Percentiles rank a stretch among this genome's conserved stretches.
These are phyloP conservation scores for Petunia hybrid DNA, from an alignment of 305 asterid genomes.

Conservation along the genomic window DNA sequence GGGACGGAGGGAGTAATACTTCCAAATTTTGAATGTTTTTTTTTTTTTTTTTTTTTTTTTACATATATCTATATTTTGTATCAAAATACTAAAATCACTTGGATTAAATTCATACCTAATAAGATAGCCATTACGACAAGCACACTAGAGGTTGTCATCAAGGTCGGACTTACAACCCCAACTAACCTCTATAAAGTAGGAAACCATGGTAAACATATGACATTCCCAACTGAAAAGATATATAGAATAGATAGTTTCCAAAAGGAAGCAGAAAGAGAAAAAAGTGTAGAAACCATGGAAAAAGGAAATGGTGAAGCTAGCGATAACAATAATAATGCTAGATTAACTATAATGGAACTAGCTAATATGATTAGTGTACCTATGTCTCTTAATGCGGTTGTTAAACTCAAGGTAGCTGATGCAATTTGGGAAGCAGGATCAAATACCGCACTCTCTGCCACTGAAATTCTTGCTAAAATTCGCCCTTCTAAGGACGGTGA, in stretches of 20 bases:
- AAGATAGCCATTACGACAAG: too few species aligned
- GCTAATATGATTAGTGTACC: slow-evolving; percentile 50
- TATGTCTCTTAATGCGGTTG: slow-evolving; percentile 42
- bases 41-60: too few species aligned
- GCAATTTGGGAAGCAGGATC: slow-evolving; percentile 42
- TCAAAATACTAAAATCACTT: too few species aligned
- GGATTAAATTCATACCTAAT: too few species aligned
- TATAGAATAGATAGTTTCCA: neutral
- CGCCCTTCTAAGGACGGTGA: slow-evolving; percentile 26
- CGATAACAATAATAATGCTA: neutral
- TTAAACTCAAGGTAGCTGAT: slow-evolving; percentile 44
- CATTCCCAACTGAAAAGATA: neutral
- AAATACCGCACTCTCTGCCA: slow-evolving; percentile 40
- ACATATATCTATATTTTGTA: too few species aligned
- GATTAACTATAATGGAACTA: slow-evolving; percentile 41
- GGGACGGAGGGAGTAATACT: too few species aligned
- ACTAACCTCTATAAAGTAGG: neutral
- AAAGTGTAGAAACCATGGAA: neutral
- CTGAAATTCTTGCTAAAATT: slow-evolving; percentile 36
- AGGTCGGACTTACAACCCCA: neutral
- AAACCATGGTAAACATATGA: neutral
- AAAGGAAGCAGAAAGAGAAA: neutral
- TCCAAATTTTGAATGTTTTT: too few species aligned
- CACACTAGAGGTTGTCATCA: too few species aligned
- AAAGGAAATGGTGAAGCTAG: neutral